Evolutionary conservation across 345 rosid species (phyloP), one percentile per base, ranked within the genome.

Genomic region (Rhizophora mangle): DNA sequence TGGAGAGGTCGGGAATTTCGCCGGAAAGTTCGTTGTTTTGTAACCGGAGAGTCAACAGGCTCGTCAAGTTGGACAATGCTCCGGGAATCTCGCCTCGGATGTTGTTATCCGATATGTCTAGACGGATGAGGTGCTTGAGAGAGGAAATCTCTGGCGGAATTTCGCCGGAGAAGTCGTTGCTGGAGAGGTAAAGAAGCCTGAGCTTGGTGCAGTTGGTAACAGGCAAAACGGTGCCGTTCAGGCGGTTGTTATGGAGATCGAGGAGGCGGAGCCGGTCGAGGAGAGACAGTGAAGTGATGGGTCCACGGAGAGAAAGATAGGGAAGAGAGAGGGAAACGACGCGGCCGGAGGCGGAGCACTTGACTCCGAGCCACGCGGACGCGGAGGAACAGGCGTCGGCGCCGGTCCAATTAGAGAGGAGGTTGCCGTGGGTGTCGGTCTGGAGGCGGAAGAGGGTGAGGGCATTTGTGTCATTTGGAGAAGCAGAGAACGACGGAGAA

Each of bases 61-160:
- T 72, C n/a, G 82, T 85, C 73, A 94, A 80, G 30, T 80, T 74
- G n/a, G 82, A 67, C 49, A 91, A 26, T 67, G 75, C 86, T 6
- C 31, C 43, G 0, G 98, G 96, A 54, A 94, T 81, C 0, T 72
- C 65, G 60, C 98, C 97, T 3, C 76, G 82, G 65, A 94, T 86
- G 78, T 91, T 94, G 87, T 94, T 94, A 47, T 88, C 85, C 5
- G 98, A 91, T 37, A 94, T 72, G 62, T 94, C 98, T 0, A 94
- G 80, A 52, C 97, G 93, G 30, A 88, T 81, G 19, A 91, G 66
- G 30, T 87, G 82, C 55, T 82, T 83, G 43, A 91, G 86, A 13
- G 75, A 74, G 31, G 89, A 85, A 37, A 91, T 79, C 68, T 83
- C 83, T 27, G 63, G 86, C 0, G 91, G 96, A 9, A 94, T 94